Percentiles rank a stretch among this genome's conserved stretches.
phyloP scores from a whole-genome alignment of 2,329 filamentous ascomycete species.

The Chaetomium strumarium region DNA sequence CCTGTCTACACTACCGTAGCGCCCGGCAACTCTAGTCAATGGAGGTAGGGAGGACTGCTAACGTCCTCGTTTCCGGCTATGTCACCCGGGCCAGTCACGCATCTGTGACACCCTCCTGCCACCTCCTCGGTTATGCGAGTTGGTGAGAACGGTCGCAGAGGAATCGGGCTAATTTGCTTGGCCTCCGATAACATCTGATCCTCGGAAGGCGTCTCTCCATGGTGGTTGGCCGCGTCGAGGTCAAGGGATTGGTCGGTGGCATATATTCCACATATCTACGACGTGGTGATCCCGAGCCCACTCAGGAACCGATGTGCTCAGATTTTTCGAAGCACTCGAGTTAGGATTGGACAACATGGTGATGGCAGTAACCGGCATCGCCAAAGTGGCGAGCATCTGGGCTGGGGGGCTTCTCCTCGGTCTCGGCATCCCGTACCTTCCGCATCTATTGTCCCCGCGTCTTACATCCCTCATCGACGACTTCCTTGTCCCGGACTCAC shows the following conservation, averaged over 20 bases:
- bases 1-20: too few relatives aligned
- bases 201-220: constrained; percentile 13
- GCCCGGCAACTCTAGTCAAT: too few relatives aligned
- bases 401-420: constrained; percentile 22
- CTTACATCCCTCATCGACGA: constrained; percentile 23
- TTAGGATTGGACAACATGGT: constrained; percentile 13
- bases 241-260: too few relatives aligned
- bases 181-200: not conserved
- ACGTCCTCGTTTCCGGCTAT: constrained; percentile 9
- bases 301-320: not conserved
- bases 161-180: constrained; percentile 3
- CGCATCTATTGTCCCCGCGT: constrained; percentile 8
- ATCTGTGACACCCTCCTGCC: constrained; percentile 8
- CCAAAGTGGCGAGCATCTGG: constrained; percentile 19
- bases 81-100: constrained; percentile 14
- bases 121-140: constrained; percentile 5
- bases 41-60: too few relatives aligned
- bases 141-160: constrained; percentile 3
- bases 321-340: not conserved
- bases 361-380: constrained; percentile 11
- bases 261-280: too few relatives aligned
- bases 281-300: not conserved
- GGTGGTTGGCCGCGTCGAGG: too few relatives aligned
- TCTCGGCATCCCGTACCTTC: constrained; percentile 21
- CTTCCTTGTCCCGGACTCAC: constrained; percentile 20